Evolutionary conservation across 352 stramenopile genomes (phyloP).

Genomic region (Globisporangium acanthophoron): DNA sequence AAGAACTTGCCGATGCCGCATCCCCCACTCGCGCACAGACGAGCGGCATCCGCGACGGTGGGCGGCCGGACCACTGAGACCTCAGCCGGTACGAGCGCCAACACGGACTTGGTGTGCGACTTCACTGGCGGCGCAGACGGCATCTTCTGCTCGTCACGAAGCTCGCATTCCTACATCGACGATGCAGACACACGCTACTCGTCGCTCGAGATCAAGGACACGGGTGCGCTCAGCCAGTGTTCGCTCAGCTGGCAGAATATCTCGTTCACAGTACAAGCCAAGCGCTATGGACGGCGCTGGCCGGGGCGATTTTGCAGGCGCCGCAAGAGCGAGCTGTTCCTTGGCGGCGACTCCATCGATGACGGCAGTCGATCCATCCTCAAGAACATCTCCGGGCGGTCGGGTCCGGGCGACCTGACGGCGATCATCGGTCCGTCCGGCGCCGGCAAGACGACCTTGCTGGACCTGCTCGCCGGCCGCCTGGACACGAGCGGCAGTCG

Average conservation of each 20-base stretch:
- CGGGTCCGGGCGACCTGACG: slow-evolving; percentile 26
- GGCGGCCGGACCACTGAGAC: neutral
- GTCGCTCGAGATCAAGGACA: slow-evolving; percentile 17
- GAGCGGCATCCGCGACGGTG: neutral
- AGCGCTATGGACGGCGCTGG: neutral
- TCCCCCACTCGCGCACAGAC: neutral
- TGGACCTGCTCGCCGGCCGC: slow-evolving; percentile 47
- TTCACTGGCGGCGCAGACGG: neutral
- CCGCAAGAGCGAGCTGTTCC: neutral
- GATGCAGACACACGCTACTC: neutral
- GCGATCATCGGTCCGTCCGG: slow-evolving; percentile 37
- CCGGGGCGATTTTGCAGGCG: neutral
- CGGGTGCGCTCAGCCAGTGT: slow-evolving; percentile 19
- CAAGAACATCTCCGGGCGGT: slow-evolving; percentile 30
- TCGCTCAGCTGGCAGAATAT: slow-evolving; percentile 23
- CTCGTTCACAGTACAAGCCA: slow-evolving; percentile 16
- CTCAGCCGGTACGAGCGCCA: neutral
- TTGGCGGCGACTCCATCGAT: slow-evolving; percentile 1
- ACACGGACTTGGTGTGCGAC: neutral
- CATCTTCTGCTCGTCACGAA: neutral
- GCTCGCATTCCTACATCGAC: neutral
- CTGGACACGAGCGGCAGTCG: slow-evolving; percentile 17
- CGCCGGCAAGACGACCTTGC: slow-evolving; percentile 31
- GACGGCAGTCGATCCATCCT: slow-evolving; percentile 21
- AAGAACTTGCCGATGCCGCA: neutral